phyloP scores from a whole-genome alignment of 169 alveolate genomes.

The Cryptosporidium viatorum region DNA sequence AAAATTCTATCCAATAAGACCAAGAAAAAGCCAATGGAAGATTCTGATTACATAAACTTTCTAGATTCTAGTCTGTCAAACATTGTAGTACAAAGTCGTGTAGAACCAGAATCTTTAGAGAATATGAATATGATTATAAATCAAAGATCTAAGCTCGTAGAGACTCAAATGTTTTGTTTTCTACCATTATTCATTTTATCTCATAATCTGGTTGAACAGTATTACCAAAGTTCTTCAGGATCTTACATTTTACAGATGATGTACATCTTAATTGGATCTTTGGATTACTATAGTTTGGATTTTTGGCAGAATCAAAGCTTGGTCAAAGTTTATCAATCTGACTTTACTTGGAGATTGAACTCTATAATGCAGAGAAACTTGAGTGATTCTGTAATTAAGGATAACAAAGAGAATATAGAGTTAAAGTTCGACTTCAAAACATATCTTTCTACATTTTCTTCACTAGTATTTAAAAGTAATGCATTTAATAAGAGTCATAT shows the following conservation, averaged over 20 bases:
- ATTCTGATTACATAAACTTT: neutral
- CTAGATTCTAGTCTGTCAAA: conserved; percentile 18
- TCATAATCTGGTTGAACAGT: neutral
- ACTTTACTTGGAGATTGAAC: conserved; percentile 9
- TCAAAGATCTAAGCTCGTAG: conserved; percentile 9
- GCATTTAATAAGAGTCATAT: neutral
- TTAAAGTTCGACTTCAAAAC: neutral
- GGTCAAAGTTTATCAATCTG: neutral
- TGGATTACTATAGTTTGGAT: conserved; percentile 3
- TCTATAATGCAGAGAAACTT: conserved; percentile 18
- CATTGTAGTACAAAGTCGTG: neutral
- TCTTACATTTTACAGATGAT: neutral
- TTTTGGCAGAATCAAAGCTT: conserved; percentile 8
- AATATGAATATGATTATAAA: conserved; percentile 10
- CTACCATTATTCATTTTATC: conserved; percentile 22
- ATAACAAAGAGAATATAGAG: neutral
- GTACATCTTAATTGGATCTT: conserved; percentile 3
- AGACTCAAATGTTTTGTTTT: conserved; percentile 10
- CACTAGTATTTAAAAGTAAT: neutral
- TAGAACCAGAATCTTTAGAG: neutral
- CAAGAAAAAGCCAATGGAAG: neutral
- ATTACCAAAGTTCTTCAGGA: neutral
- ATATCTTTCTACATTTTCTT: conserved; percentile 13
- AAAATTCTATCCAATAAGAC: neutral
- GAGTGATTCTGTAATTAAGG: neutral